phyloP scores from a whole-genome alignment of 164 flowering plant genomes.

The Malania oleifera region DNA sequence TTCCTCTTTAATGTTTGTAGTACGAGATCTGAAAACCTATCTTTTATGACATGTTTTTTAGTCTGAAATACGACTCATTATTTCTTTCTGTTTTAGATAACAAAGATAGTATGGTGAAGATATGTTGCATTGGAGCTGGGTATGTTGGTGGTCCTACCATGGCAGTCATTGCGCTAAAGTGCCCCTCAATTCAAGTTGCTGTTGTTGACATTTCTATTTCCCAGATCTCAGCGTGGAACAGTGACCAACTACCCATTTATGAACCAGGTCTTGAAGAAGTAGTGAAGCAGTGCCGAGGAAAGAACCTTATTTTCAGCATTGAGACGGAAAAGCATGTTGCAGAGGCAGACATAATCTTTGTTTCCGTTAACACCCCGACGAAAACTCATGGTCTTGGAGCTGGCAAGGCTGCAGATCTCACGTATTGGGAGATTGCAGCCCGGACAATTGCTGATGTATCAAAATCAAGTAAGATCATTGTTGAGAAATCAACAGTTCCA shows the following conservation, averaged over 20 bases:
- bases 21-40: too few species aligned
- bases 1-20: too few species aligned
- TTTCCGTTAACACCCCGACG: conserved; percentile 54
- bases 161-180: conserved; percentile 55
- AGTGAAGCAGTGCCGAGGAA: conserved; percentile 50
- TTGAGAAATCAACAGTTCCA: conserved; percentile 57
- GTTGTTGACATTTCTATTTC: conserved; percentile 50
- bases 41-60: neutral
- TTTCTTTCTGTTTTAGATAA: neutral
- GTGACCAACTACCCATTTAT: conserved; percentile 50
- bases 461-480: conserved; percentile 46
- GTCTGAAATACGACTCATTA: neutral
- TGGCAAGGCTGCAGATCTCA: conserved; percentile 55
- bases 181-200: conserved; percentile 43
- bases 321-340: conserved; percentile 46
- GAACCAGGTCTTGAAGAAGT: conserved; percentile 57
- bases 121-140: conserved; percentile 68
- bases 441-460: conserved; percentile 55
- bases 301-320: conserved; percentile 47
- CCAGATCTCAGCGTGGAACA: conserved; percentile 50
- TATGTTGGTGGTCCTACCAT: conserved; percentile 68
- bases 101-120: conserved; percentile 46
- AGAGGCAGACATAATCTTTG: conserved; percentile 50
- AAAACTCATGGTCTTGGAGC: conserved; percentile 50
- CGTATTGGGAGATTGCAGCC: conserved; percentile 64